Conservation (phyloP, 208 protist species). For the Tritrichomonas musculus region DNA sequence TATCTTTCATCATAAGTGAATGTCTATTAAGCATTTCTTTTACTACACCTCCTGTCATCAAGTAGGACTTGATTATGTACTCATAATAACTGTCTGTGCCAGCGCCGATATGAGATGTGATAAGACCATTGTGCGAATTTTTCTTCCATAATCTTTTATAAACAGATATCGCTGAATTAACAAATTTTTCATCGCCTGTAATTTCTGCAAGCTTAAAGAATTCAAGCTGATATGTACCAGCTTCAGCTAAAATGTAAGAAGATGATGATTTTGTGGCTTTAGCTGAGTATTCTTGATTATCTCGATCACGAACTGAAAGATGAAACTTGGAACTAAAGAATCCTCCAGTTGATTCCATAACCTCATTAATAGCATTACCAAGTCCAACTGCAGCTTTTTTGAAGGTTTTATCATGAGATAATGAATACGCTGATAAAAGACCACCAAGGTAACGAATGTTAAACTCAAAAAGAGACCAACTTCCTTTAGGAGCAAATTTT, state of each 20-base stretch:
- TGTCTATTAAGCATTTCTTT: not conserved
- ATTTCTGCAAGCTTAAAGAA: conserved; percentile 55
- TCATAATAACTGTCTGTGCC: not conserved
- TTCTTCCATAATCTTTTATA: not conserved
- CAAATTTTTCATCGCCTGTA: conserved; percentile 53
- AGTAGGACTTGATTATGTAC: not conserved
- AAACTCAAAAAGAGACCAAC: conserved; percentile 63
- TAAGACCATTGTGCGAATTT: not conserved
- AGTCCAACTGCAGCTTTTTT: conserved; percentile 39
- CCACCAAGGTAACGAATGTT: conserved; percentile 64
- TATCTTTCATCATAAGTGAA: not conserved
- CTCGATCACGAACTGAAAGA: conserved; percentile 22
- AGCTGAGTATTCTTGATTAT: too few species aligned
- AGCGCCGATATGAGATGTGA: not conserved
- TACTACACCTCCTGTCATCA: not conserved
- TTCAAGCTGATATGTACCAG: conserved; percentile 65
- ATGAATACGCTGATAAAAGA: conserved; percentile 61
- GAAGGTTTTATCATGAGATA: conserved; percentile 32
- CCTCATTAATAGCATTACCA: conserved; percentile 48
- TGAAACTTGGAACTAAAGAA: conserved; percentile 35
- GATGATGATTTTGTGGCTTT: not conserved
- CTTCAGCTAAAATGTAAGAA: conserved; percentile 48
- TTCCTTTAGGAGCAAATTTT: not conserved
- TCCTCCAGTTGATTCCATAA: conserved; percentile 43
- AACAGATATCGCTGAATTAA: not conserved